These are phyloP conservation scores for Colletotrichum cereale DNA, from an alignment of 2,329 filamentous ascomycete genomes.

Conservation along the genomic window DNA sequence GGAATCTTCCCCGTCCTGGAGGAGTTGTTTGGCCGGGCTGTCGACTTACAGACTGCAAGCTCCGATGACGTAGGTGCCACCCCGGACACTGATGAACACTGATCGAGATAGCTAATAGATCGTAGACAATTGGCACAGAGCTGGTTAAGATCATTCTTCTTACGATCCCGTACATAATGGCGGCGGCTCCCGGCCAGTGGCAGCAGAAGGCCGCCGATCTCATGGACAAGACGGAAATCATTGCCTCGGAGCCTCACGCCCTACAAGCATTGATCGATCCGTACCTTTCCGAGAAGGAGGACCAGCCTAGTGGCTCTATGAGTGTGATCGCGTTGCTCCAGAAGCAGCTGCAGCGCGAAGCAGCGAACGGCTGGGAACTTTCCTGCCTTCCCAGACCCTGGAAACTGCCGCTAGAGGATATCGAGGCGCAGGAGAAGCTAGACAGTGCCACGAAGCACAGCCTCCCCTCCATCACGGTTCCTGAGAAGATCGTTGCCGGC, in stretches of 20 bases:
- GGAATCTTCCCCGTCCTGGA: constrained; percentile 88
- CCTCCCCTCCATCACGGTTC: constrained; percentile 82
- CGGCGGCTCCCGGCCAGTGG: constrained; percentile 76
- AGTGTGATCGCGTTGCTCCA: constrained; percentile 87
- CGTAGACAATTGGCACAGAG: constrained; percentile 79
- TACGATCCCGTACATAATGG: constrained; percentile 91
- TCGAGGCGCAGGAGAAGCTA: constrained; percentile 70
- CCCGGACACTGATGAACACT: neutral
- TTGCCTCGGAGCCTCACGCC: constrained; percentile 87
- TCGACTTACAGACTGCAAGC: constrained; percentile 91
- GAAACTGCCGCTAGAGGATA: constrained; percentile 72
- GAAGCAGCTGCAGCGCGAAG: constrained; percentile 85
- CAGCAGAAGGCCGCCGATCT: constrained; percentile 81
- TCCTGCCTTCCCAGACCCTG: constrained; percentile 76
- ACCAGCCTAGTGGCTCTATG: constrained; percentile 71
- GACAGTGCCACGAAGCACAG: constrained; percentile 77
- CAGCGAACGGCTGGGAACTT: constrained; percentile 80
- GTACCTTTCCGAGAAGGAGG: constrained; percentile 75
- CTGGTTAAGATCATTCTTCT: constrained; percentile 97
- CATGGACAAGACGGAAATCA: constrained; percentile 94
- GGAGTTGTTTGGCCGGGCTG: constrained; percentile 91
- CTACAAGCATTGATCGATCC: constrained; percentile 90
- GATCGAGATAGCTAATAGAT: constrained; percentile 8
- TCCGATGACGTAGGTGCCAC: constrained; percentile 84
- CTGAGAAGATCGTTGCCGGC: constrained; percentile 80